Evolutionary conservation across 2,329 filamentous ascomycete genomes (phyloP), one percentile per base, ranked within the genome.

Genomic region (Magnaporthiopsis incrustans): DNA sequence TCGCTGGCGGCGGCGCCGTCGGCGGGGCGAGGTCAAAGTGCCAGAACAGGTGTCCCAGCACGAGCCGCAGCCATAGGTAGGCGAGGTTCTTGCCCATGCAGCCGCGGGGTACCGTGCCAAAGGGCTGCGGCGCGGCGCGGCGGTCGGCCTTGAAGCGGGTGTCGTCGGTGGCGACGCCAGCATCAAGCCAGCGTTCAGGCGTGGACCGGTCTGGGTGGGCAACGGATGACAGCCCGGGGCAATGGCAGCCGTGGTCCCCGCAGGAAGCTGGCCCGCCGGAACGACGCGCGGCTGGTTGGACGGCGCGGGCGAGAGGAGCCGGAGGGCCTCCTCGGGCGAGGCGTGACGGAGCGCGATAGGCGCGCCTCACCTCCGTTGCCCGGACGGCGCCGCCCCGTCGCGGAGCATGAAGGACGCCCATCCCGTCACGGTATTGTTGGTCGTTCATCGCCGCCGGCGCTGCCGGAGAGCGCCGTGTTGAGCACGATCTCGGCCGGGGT

Each of bases 51-150:
- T 78, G 65, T 27, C 72, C 74, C 50, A 76, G 68, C 59, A 74
- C 65, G n/a, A 76, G 73, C 44, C 71, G 69, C 66, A 79, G 44
- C 66, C 76, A 69, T 53, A 77, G 57, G 44, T 75, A 71, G 1
- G 75, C 77, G 65, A 79, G 65, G 66, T 35, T 35, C 7, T 71
- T 72, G 0, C 77, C 77, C 60, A 73, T 79, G 63, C 77, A 79
- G 1, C 73, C 73, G 2, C 77, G 67, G 3, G 73, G 70, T 0
- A 77, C 77, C 7, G 71, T 59, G 0, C 75, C 74, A 66, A 79
- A 79, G 0, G 73, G 68, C 30, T 65, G 1, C 71, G 63, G 58
- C 75, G 60, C 44, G 8, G 14, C 44, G 26, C 26, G 60, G n/a
- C 60, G 35, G 14, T 62, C 44, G 11, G 7, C 57, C 10, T 18